Conservation (phyloP, 2,329 filamentous ascomycete genomes). For the Epichloe hybrida region DNA sequence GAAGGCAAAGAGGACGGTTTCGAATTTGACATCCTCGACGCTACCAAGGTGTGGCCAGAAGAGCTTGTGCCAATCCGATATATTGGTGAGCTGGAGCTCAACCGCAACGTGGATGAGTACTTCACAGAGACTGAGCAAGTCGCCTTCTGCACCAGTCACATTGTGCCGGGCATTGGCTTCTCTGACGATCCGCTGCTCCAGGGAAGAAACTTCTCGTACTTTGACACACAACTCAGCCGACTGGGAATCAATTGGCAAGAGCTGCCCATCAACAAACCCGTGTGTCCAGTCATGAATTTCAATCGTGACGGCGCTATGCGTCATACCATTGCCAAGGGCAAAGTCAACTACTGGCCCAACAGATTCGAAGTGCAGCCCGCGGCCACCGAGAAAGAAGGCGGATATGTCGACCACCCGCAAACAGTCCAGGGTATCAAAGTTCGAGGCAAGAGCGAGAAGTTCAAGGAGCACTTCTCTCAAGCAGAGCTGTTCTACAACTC, state of each 20-base stretch:
- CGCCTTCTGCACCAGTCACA: slow-evolving; percentile 68
- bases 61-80: slow-evolving; percentile 61
- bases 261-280: slow-evolving; percentile 61
- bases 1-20: slow-evolving; percentile 63
- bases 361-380: slow-evolving; percentile 49
- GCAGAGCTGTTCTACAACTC: slow-evolving; percentile 79
- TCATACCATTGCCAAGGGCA: slow-evolving; percentile 4
- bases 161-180: slow-evolving; percentile 67
- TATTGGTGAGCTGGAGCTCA: slow-evolving; percentile 68
- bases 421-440: slow-evolving; percentile 58
- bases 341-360: slow-evolving; percentile 7
- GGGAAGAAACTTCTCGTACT: slow-evolving; percentile 57
- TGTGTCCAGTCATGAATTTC: slow-evolving; percentile 62
- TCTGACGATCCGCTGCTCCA: slow-evolving; percentile 63
- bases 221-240: slow-evolving; percentile 40
- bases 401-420: slow-evolving; percentile 51
- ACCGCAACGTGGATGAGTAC: slow-evolving; percentile 68
- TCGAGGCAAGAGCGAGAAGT: slow-evolving; percentile 57
- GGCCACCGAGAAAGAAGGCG: slow-evolving; percentile 46
- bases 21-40: slow-evolving; percentile 74
- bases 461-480: slow-evolving; percentile 64
- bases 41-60: slow-evolving; percentile 78
- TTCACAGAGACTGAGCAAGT: slow-evolving; percentile 74
- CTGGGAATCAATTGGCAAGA: slow-evolving; percentile 66
- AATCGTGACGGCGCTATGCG: slow-evolving; percentile 44